Base-by-base conservation (phyloP, 2,329 filamentous ascomycete species). In the Fusarium verrucosum region DNA sequence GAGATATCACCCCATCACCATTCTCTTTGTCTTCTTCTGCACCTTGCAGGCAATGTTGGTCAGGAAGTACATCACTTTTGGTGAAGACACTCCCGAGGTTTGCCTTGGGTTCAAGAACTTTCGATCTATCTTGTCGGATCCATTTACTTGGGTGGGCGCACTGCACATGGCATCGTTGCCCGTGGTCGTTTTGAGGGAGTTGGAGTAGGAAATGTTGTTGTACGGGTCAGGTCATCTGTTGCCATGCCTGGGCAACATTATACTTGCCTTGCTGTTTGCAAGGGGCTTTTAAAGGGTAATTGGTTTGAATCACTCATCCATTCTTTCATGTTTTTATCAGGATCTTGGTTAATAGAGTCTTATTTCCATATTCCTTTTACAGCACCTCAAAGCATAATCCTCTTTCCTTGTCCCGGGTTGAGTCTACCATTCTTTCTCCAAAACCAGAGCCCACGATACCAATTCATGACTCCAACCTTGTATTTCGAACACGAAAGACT, bases 61-160 rank as follows among this genome's bases (percentile, higher is more conserved):
- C 17, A 30, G 30, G n/a, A 54, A 60, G 32, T 62, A 69, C 10
- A 10, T 58, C 3, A 61, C 57, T 14, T 59, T 60, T 14, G 57
- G 58, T 10, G 19, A 35, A 9, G 19, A 26, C 10, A 14, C n/a
- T 9, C 14, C 40, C 3, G 55, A 65, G 17, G 35, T 52, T 16
- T 59, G 55, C 9, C 28, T 58, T 26, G 68, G 65, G 3, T 71
- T 70, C 45, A 43, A 46, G 22, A 71, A 71, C 41, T 69, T 71
- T 20, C 32, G 51, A 3, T 37, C 37, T 10, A 46, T 68, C 3
- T 32, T 71, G 4, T 66, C 58, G 4, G 58, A 61, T 28, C 58
- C 57, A 13, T 44, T 50, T 14, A 66, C 51, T 16, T 71, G 69
- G 69, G 42, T 44, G 8, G 61, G 60, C 1, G 41, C 43, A 11